These are phyloP conservation scores for Berberis thunbergii DNA, from an alignment of 164 flowering plant species.

Conservation along the genomic window DNA sequence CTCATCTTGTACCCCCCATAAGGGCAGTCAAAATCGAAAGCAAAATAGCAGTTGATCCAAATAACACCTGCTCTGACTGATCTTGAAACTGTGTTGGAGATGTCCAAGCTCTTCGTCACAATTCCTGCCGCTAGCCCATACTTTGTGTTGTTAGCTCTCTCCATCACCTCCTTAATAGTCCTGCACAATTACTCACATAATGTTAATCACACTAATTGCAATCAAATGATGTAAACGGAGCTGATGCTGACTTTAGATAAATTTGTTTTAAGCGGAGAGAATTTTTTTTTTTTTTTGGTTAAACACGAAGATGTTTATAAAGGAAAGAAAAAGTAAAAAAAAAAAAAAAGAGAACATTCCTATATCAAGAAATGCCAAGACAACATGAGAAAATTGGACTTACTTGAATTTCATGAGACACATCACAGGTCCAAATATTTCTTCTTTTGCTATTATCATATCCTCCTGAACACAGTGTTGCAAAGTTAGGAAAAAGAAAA, in stretches of 20 bases:
- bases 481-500: neutral
- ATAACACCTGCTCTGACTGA: conserved; percentile 60
- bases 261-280: no score
- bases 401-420: conserved; percentile 27
- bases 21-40: conserved; percentile 44
- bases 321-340: no score
- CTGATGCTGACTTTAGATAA: no score
- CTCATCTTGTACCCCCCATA: conserved; percentile 72
- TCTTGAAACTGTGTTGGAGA: conserved; percentile 60
- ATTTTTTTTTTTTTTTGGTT: no score
- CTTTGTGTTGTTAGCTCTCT: conserved; percentile 44
- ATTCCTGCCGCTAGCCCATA: conserved; percentile 74
- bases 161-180: conserved; percentile 59
- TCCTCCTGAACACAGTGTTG: conserved; percentile 37
- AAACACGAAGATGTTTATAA: no score
- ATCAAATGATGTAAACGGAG: no score
- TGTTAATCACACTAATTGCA: no score
- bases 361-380: no score
- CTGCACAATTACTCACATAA: conserved; percentile 16
- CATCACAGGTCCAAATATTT: conserved; percentile 79
- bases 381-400: neutral
- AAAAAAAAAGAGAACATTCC: no score
- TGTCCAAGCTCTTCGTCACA: conserved; percentile 46
- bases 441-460: conserved; percentile 53
- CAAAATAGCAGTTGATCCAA: conserved; percentile 69